Evolutionary conservation across 805 yeast genomes (phyloP), one percentile per base, ranked within the genome.

Genomic region (Osmozyma mogii): DNA sequence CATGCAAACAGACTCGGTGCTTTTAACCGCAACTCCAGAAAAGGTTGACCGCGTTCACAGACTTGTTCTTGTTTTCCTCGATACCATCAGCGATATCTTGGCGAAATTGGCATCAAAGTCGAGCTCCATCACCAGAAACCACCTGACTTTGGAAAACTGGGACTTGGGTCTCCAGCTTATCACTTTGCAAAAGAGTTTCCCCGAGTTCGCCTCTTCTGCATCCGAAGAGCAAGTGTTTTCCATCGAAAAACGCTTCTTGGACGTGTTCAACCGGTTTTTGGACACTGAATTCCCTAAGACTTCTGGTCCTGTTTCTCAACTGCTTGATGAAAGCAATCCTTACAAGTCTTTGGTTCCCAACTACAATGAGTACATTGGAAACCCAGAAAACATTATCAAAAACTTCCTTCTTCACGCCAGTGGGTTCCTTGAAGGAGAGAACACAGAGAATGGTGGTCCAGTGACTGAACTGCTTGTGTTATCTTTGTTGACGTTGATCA

Each of bases 121-220:
- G 6, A 52, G 59, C 25, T 38, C 55, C 20, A 63, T 70, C 25
- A 52, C 61, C 24, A 58, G 70, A 37, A 58, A 65, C 30, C 58
- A 60, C 22, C 72, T 62, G 15, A 58, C 61, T 9, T 45, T 59
- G 27, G 66, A 56, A 27, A 50, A 61, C 24, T 69, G 74, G 68
- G 68, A 65, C 27, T 41, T 56, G 22, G 51, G 68, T 22, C 61
- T 61, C 34, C 49, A 50, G 11, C 36, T 63, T 4, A 38, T 52
- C 31, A 37, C 52, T 3, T 54, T 49, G 22, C 44, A 44, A 15
- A 29, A 25, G 20, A 25, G 36, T 3, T 43, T 36, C 28, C 29
- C 38, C 11, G 28, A 28, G 12, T 41, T 32, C 11, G 25, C 28
- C 5, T 16, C 27, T 8, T 13, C 13, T 12, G 38, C 36, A 9